These are phyloP conservation scores for Scenedesmus sp. DNA, from an alignment of 163 green algal genomes.

Conservation along the genomic window DNA sequence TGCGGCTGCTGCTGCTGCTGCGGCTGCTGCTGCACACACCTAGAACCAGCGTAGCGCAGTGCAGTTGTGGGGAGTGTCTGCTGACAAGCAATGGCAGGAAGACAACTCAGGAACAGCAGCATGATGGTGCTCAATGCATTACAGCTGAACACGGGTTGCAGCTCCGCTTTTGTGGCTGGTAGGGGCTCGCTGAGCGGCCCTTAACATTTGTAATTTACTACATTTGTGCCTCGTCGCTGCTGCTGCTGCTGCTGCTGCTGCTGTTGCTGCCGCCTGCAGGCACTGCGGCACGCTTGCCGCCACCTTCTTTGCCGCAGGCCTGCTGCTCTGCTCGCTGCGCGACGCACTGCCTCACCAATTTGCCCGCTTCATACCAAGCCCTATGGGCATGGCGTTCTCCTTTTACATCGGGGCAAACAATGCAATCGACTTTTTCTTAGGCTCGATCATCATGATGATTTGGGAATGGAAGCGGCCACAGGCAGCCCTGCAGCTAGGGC, in stretches of 20 bases:
- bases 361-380: not conserved
- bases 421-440: slow-evolving; percentile 7
- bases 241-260: not conserved
- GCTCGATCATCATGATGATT: not conserved
- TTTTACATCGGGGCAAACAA: slow-evolving; percentile 26
- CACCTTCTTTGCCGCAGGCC: not conserved
- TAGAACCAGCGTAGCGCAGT: no score
- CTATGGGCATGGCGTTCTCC: slow-evolving; percentile 13
- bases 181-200: no score
- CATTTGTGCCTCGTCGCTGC: not conserved
- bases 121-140: no score
- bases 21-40: not conserved
- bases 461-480: not conserved
- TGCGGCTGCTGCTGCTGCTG: not conserved
- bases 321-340: not conserved
- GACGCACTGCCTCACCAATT: not conserved
- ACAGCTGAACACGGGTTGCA: no score
- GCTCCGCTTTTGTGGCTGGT: no score
- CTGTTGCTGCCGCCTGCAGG: not conserved
- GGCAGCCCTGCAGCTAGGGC: slow-evolving; percentile 7
- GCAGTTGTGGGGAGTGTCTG: no score
- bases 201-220: no score
- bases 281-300: not conserved
- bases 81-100: no score
- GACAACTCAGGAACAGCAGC: no score